These are phyloP conservation scores for Trematosphaeria pertusa DNA, from an alignment of 2,329 filamentous ascomycete species.

Conservation along the genomic window DNA sequence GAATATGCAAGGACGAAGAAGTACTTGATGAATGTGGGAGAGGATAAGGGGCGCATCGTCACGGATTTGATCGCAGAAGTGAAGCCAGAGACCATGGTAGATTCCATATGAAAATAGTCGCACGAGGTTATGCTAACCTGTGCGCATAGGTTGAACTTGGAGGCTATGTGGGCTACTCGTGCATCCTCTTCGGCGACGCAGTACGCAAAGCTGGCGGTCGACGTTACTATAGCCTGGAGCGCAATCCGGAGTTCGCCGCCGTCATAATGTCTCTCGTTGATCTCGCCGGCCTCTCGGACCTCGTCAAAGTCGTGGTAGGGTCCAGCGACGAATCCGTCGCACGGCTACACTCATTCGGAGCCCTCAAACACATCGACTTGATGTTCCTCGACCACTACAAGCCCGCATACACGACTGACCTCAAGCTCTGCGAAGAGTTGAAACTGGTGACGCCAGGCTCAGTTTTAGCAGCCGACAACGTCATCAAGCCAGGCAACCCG, in stretches of 20 bases:
- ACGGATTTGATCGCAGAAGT: conserved; percentile 70
- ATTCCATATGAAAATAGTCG: background rate
- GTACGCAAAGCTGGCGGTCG: conserved; percentile 68
- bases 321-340: conserved; percentile 70
- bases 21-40: conserved; percentile 82
- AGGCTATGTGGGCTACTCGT: conserved; percentile 83
- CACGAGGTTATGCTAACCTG: background rate
- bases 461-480: conserved; percentile 72
- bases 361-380: conserved; percentile 68
- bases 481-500: conserved; percentile 74
- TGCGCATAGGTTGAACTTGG: conserved; percentile 70
- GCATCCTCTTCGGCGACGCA: conserved; percentile 75
- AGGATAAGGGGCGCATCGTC: conserved; percentile 75
- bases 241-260: conserved; percentile 75
- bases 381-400: conserved; percentile 86
- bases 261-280: conserved; percentile 73
- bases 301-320: conserved; percentile 75
- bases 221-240: conserved; percentile 74
- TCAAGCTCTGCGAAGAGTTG: conserved; percentile 78
- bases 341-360: conserved; percentile 62
- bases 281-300: conserved; percentile 73
- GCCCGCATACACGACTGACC: conserved; percentile 73
- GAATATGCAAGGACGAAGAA: conserved; percentile 70
- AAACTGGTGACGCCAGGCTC: conserved; percentile 68
- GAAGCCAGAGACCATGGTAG: conserved; percentile 71